Percentiles rank a stretch among this genome's conserved stretches.
Conservation (phyloP, 192 early-diverging fungal genomes). For the Phycomyces blakesleeanus region DNA sequence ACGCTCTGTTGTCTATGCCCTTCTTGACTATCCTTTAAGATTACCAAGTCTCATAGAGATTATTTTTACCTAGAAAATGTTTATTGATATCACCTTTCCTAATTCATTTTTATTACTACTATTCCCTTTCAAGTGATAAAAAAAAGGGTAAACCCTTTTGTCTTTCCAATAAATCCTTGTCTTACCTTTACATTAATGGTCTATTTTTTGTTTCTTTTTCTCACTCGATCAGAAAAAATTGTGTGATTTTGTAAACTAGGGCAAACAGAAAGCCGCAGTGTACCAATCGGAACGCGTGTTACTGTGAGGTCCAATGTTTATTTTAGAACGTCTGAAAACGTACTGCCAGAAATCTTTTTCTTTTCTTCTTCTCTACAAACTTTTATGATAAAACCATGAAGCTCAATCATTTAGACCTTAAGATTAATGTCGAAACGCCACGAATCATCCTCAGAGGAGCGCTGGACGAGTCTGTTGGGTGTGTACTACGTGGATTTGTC, state of each 20-base stretch:
- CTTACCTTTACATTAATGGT: too few relatives aligned
- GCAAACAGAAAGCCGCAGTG: too few relatives aligned
- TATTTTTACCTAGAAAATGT: background rate
- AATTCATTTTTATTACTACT: background rate
- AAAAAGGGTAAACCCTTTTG: too few relatives aligned
- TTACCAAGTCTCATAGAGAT: background rate
- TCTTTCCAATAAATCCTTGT: too few relatives aligned
- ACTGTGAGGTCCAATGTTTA: too few relatives aligned
- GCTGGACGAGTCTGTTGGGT: conserved; percentile 38
- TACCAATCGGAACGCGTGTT: too few relatives aligned
- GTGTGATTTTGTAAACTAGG: too few relatives aligned
- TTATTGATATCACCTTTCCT: conserved; percentile 1
- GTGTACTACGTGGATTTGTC: conserved; percentile 52
- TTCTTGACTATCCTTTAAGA: background rate
- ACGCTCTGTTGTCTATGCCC: background rate
- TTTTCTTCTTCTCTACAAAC: background rate
- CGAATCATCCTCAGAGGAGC: conserved; percentile 34
- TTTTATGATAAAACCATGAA: background rate
- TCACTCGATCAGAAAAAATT: too few relatives aligned
- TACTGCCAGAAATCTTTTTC: conserved; percentile 5
- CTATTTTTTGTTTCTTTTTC: too few relatives aligned
- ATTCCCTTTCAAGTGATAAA: background rate
- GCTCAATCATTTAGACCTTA: conserved; percentile 9
- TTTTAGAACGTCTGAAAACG: conserved; percentile 1
- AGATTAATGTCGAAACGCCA: conserved; percentile 35